Conservation (phyloP, 1,284 basidiomycete species). For the Trametes pubescens region DNA sequence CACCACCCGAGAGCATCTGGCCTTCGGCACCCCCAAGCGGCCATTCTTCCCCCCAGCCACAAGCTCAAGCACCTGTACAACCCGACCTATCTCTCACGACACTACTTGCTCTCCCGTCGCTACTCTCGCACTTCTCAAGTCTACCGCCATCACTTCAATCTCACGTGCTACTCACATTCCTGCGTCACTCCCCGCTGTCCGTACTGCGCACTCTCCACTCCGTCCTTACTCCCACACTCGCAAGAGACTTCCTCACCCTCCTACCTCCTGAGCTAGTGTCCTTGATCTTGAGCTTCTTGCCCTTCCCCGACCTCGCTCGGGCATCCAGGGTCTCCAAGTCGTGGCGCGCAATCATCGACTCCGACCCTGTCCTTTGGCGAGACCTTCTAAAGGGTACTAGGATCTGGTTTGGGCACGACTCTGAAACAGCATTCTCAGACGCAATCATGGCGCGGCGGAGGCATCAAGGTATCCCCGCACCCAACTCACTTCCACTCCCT, state of each 20-base stretch:
- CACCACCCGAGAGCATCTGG: conserved; percentile 75
- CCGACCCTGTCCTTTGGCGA: conserved; percentile 85
- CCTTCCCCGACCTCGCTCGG: conserved; percentile 78
- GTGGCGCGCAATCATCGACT: conserved; percentile 86
- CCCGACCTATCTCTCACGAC: conserved; percentile 81
- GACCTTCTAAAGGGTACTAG: conserved; percentile 79
- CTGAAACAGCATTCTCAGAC: conserved; percentile 73
- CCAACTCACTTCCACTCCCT: conserved; percentile 64
- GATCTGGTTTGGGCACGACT: conserved; percentile 86
- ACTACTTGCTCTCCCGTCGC: conserved; percentile 78
- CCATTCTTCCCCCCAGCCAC: conserved; percentile 70
- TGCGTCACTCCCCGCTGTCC: conserved; percentile 84
- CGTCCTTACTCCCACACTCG: conserved; percentile 83
- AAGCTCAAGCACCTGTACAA: conserved; percentile 72
- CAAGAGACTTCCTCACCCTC: conserved; percentile 87
- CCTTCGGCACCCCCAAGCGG: conserved; percentile 81
- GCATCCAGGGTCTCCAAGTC: conserved; percentile 83
- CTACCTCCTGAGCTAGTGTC: conserved; percentile 88
- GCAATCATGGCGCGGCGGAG: conserved; percentile 68
- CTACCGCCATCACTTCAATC: conserved; percentile 82
- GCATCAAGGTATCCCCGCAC: conserved; percentile 50
- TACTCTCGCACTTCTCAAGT: conserved; percentile 76
- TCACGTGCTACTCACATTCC: conserved; percentile 83
- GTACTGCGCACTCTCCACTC: conserved; percentile 85
- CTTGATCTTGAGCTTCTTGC: conserved; percentile 80